Base-by-base conservation (phyloP, 768 basidiomycete species). In the Collybia nuda region DNA sequence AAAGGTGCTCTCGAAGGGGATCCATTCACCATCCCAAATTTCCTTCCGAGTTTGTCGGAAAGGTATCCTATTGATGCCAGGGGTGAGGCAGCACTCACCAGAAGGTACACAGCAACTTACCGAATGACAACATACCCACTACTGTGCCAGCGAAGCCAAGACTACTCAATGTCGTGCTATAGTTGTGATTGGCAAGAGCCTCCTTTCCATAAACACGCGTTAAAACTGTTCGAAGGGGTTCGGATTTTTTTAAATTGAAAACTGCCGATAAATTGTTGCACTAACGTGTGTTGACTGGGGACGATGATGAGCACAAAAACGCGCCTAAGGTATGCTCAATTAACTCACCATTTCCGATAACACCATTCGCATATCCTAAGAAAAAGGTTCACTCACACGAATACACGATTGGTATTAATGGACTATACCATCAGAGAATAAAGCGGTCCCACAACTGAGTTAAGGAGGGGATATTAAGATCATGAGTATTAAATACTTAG, bases 1-100 rank as follows among this genome's bases (percentile, higher is more conserved):
- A 9, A 38, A 23, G 26, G 19, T 8, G 24, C 15, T 22, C 18
- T 44, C 22, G 12, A 14, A 44, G 8, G 17, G 45, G 18, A 22
- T 18, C 15, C n/a, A 62, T 75, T 45, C 51, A 87, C 86, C 92
- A 94, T 94, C 56, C 92, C 92, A 58, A 86, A 87, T 61, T 94
- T 95, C 43, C 87, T 79, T 11, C 93, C 93, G 54, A 93, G 58
- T 66, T 90, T 91, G 66, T 95, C 93, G 15, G 88, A 89, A 53
- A 93, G 73, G 63, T 83, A 91, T 21, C 80, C 80, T 77, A 48
- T 29, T 12, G 7, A n/a, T 15, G 45, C 44, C 35, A 44, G 17
- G 22, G 19, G 24, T 3, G 5, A 35, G 18, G 18, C 36, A 12
- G 7, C 14, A n/a, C 26, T 28, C 22, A 41, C 45, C 40, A 48